A percentile compares a stretch with the other conserved stretches of the same genome.
Conservation (phyloP, 2,329 filamentous ascomycete species). For the Botrytis medusae region DNA sequence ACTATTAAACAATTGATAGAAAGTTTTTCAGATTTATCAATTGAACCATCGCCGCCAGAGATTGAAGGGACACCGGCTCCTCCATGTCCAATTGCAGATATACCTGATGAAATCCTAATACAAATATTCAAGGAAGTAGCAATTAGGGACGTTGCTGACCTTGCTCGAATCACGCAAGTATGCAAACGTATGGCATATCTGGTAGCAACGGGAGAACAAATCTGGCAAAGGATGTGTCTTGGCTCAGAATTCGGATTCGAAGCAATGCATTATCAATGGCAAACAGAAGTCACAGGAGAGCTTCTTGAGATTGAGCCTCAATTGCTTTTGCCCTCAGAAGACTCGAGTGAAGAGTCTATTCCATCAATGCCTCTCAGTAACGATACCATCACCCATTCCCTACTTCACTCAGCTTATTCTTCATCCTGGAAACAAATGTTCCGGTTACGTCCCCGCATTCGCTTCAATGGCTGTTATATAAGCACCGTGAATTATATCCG, state of each 20-base stretch:
- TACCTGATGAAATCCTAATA: slow-evolving; percentile 82
- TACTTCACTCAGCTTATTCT: slow-evolving; percentile 43
- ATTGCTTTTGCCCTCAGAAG: slow-evolving; percentile 4
- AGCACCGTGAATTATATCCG: slow-evolving; percentile 94
- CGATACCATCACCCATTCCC: slow-evolving; percentile 4
- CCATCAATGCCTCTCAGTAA: neutral
- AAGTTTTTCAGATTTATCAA: slow-evolving; percentile 69
- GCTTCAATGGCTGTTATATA: slow-evolving; percentile 96
- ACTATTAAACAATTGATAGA: slow-evolving; percentile 69
- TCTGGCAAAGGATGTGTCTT: slow-evolving; percentile 79
- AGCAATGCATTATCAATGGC: slow-evolving; percentile 80
- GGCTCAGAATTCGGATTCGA: slow-evolving; percentile 73
- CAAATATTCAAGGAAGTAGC: slow-evolving; percentile 76
- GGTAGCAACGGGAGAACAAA: slow-evolving; percentile 76
- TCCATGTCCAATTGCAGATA: slow-evolving; percentile 73
- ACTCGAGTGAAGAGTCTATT: slow-evolving; percentile 16
- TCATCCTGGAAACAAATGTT: slow-evolving; percentile 69
- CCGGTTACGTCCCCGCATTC: slow-evolving; percentile 76
- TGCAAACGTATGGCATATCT: slow-evolving; percentile 88
- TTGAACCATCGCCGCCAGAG: slow-evolving; percentile 64
- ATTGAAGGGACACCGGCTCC: slow-evolving; percentile 71
- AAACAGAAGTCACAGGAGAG: slow-evolving; percentile 59
- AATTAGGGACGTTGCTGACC: slow-evolving; percentile 71
- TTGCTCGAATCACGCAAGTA: slow-evolving; percentile 72
- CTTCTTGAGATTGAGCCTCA: slow-evolving; percentile 43